Evolutionary conservation across 2,329 filamentous ascomycete genomes (phyloP).

Genomic region (Colletotrichum tropicicola): DNA sequence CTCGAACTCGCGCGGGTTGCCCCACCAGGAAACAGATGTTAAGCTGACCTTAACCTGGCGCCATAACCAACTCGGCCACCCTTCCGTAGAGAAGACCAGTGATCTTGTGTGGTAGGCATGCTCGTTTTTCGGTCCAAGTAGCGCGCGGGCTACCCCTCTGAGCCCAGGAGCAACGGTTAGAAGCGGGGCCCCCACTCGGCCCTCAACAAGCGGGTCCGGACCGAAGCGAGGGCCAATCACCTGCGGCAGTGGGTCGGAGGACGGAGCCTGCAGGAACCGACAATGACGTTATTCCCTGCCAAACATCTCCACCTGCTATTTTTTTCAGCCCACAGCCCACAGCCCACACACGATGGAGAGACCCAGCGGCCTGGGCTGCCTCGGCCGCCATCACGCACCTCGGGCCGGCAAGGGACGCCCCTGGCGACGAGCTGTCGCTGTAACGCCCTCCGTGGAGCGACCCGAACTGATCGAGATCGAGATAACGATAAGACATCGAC

Average conservation of each 20-base stretch:
- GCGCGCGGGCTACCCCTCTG: too few relatives aligned
- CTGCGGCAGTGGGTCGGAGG: background rate
- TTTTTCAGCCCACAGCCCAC: background rate
- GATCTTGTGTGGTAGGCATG: background rate
- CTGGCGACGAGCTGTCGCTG: background rate
- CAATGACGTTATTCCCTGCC: background rate
- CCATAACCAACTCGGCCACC: slow-evolving; percentile 32
- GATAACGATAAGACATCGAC: slow-evolving; percentile 22
- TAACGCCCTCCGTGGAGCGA: background rate
- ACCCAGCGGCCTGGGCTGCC: background rate
- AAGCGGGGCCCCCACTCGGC: background rate
- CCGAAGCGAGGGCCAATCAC: background rate
- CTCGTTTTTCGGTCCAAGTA: background rate
- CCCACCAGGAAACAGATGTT: slow-evolving; percentile 31
- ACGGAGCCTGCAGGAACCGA: background rate
- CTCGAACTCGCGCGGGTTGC: slow-evolving; percentile 31
- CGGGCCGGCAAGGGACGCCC: background rate
- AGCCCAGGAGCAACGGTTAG: background rate
- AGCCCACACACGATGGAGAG: too few relatives aligned
- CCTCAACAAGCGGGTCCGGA: slow-evolving; percentile 2
- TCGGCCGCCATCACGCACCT: background rate
- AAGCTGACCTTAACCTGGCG: slow-evolving; percentile 31
- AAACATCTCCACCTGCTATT: background rate
- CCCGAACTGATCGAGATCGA: slow-evolving; percentile 11
- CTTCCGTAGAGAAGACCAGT: background rate